Evolutionary conservation across 176 grass and related monocot species (phyloP), one percentile per base, ranked within the genome.

Genomic region (Hordeum marinum): DNA sequence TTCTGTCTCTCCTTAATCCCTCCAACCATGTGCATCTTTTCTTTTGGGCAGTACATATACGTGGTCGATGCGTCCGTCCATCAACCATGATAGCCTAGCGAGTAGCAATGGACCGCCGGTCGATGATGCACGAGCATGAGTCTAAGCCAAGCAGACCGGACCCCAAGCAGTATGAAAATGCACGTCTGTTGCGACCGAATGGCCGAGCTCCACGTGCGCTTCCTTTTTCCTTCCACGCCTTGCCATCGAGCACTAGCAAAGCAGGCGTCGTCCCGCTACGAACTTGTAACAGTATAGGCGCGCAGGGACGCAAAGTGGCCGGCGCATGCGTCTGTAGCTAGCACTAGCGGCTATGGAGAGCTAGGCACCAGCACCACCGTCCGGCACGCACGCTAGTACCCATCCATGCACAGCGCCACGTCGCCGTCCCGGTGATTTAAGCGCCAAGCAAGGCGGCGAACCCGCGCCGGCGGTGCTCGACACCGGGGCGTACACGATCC

Each of bases 131-230:
- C 11, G 58, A 48, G 13, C 71, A 45, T n/a, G 77, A 79, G 37
- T 50, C 62, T 35, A 80, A 80, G 42, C 26, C 65, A 80, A 80
- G 37, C 39, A 24, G 63, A 64, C 42, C 11, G 42, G 3, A 3
- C 42, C 42, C 42, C 42, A 45, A 45, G 17, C 52, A 55, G 7
- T 20, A 21, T 55, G 52, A 2, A 20, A 3, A 2, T 8, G 17
- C 18, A 55, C 52, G 52, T 55, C 20, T 55, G 52, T 3, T 20
- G 15, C 7, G 52, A 50, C 78, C 78, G 35, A 67, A 70, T 71
- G 2, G 80, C 4, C 2, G 15, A 82, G n/a, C n/a, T 57, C 80
- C 80, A 82, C 65, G 80, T 82, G 80, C 80, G n/a, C 63, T 2
- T 15, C 27, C 45, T 35, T 66, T 66, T 80, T 1, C 17, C 57